A percentile compares a stretch with the other conserved stretches of the same genome.
phyloP scores from a whole-genome alignment of 331 rosid genomes.

The Malus hybrid region DNA sequence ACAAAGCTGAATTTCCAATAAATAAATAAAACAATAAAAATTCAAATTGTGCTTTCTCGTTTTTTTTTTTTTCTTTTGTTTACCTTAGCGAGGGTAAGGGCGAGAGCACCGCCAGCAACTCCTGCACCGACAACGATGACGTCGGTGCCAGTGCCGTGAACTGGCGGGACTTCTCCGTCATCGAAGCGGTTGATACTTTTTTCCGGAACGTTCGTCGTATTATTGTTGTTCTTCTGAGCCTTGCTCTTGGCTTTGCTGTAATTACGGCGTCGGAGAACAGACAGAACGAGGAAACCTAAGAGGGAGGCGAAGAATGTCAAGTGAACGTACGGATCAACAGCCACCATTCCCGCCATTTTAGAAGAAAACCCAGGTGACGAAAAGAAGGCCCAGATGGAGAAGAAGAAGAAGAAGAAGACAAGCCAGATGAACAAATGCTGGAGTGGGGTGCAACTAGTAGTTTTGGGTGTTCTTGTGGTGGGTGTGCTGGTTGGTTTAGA shows the following conservation, averaged over 20 bases:
- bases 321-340: constrained; percentile 21
- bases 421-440: constrained; percentile 5
- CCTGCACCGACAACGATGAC: constrained; percentile 50
- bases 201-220: neutral
- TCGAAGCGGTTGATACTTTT: neutral
- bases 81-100: constrained; percentile 42
- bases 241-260: neutral
- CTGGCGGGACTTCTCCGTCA: neutral
- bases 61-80: neutral
- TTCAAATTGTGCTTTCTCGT: too few relatives aligned
- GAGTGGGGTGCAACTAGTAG: neutral
- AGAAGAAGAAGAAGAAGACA: neutral
- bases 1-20: too few relatives aligned
- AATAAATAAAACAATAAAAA: neutral
- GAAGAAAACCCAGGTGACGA: neutral
- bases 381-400: neutral
- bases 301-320: constrained; percentile 26
- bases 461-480: neutral
- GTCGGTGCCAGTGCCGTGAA: constrained; percentile 14
- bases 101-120: constrained; percentile 53
- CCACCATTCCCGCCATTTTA: constrained; percentile 4
- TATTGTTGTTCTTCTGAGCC: neutral
- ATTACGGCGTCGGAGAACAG: constrained; percentile 14
- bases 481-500: neutral
- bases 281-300: constrained; percentile 21